Evolutionary conservation across 2,329 filamentous ascomycete species (phyloP).

Genomic region (Penicillium sclerotiorum): DNA sequence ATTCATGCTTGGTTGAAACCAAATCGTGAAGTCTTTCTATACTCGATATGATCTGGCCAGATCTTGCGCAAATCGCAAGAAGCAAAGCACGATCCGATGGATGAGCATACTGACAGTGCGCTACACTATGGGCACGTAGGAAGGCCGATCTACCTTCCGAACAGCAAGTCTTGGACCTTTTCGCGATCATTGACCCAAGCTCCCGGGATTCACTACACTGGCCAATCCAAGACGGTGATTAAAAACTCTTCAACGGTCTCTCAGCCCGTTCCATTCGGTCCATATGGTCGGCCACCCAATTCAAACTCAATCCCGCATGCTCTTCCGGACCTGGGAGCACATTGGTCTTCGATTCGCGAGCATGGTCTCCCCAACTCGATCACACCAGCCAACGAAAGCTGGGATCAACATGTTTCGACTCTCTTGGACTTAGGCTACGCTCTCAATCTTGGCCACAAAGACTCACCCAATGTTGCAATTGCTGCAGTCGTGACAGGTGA

Average conservation of each 20-base stretch:
- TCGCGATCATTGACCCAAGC: conserved; percentile 36
- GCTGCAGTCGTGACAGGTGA: conserved; percentile 46
- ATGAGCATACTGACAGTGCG: conserved; percentile 53
- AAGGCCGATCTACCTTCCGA: conserved; percentile 52
- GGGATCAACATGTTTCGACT: conserved; percentile 39
- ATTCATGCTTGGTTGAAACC: neutral
- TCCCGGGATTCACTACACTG: conserved; percentile 32
- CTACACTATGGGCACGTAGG: conserved; percentile 63
- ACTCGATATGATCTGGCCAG: conserved; percentile 34
- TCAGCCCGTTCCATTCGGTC: neutral
- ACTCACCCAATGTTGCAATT: conserved; percentile 36
- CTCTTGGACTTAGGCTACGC: conserved; percentile 56
- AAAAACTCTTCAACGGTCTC: conserved; percentile 22
- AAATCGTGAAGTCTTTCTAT: conserved; percentile 4
- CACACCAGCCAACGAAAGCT: conserved; percentile 29
- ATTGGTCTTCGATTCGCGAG: conserved; percentile 32
- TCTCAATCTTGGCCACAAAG: conserved; percentile 36
- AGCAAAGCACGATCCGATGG: conserved; percentile 56
- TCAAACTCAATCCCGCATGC: conserved; percentile 28
- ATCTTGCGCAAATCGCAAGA: conserved; percentile 28
- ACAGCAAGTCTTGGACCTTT: conserved; percentile 55
- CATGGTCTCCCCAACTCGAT: conserved; percentile 39
- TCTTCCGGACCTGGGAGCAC: conserved; percentile 41
- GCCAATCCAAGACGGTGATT: conserved; percentile 31
- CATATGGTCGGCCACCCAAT: conserved; percentile 16